phyloP scores from a whole-genome alignment of 345 rosid genomes.

The Rhizophora mangle region DNA sequence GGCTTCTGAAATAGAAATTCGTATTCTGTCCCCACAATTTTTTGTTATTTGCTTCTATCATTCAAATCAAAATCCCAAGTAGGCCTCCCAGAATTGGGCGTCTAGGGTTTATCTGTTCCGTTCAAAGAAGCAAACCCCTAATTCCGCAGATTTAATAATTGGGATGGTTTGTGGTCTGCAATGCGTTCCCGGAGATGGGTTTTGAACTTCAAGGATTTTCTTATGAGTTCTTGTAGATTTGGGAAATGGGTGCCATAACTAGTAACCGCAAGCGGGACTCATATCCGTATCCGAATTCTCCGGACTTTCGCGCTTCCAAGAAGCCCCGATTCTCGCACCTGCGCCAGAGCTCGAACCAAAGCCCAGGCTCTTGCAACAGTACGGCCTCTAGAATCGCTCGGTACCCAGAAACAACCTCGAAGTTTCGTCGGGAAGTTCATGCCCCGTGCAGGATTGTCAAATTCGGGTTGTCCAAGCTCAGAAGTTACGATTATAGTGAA shows the following conservation, averaged over 20 bases:
- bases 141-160: not conserved
- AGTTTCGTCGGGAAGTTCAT: slow-evolving; percentile 57
- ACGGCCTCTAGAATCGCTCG: slow-evolving; percentile 54
- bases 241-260: slow-evolving; percentile 64
- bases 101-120: slow-evolving; percentile 1
- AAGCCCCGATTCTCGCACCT: slow-evolving; percentile 46
- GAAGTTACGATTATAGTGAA: slow-evolving; percentile 19
- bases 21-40: not conserved
- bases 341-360: slow-evolving; percentile 14
- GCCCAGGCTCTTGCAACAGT: slow-evolving; percentile 34
- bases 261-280: slow-evolving; percentile 55
- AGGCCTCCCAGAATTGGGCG: not conserved
- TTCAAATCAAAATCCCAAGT: slow-evolving; percentile 2
- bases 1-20: too few relatives aligned
- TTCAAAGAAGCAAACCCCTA: not conserved
- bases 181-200: slow-evolving; percentile 28
- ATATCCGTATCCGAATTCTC: slow-evolving; percentile 21
- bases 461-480: slow-evolving; percentile 39
- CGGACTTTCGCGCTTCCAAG: slow-evolving; percentile 47
- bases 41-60: not conserved
- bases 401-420: slow-evolving; percentile 60
- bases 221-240: not conserved
- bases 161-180: not conserved
- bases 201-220: slow-evolving; percentile 32
- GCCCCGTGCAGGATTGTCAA: slow-evolving; percentile 70